Evolutionary conservation across 176 grass and related monocot species (phyloP).

Genomic region (Urochloa ruziziensis): DNA sequence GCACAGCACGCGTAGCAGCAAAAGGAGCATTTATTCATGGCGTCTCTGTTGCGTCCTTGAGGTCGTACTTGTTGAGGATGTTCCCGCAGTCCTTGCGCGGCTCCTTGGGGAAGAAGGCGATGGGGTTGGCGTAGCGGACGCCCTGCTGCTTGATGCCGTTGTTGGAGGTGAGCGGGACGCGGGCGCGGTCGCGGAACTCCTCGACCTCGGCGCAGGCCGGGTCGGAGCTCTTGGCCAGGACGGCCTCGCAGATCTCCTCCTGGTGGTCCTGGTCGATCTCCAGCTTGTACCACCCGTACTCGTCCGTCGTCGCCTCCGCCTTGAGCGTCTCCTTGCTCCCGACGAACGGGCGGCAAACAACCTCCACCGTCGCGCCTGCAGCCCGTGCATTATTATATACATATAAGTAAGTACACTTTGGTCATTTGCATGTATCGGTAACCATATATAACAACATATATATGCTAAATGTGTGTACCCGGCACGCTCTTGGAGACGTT

Average conservation of each 20-base stretch:
- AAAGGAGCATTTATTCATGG: slow-evolving; percentile 6
- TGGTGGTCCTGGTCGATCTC: slow-evolving; percentile 53
- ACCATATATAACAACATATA: not conserved
- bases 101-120: slow-evolving; percentile 60
- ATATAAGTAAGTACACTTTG: no score
- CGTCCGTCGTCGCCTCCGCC: slow-evolving; percentile 55
- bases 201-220: slow-evolving; percentile 42
- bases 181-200: slow-evolving; percentile 46
- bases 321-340: slow-evolving; percentile 6
- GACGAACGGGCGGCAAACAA: slow-evolving; percentile 54
- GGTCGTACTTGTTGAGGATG: slow-evolving; percentile 48
- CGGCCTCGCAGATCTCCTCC: slow-evolving; percentile 77
- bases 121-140: slow-evolving; percentile 55
- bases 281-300: slow-evolving; percentile 50
- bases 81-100: slow-evolving; percentile 44
- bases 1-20: not conserved
- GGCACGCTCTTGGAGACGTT: slow-evolving; percentile 32
- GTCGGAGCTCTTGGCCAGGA: slow-evolving; percentile 57
- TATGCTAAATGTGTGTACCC: slow-evolving; percentile 26
- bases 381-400: no score
- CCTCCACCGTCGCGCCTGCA: slow-evolving; percentile 59
- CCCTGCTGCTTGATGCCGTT: slow-evolving; percentile 48
- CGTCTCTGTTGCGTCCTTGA: slow-evolving; percentile 45
- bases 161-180: slow-evolving; percentile 52
- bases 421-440: not conserved